Percentiles rank a stretch among this genome's conserved stretches.
Evolutionary conservation across 208 protist genomes (phyloP).

Genomic region (Acanthamoeba healyi): DNA sequence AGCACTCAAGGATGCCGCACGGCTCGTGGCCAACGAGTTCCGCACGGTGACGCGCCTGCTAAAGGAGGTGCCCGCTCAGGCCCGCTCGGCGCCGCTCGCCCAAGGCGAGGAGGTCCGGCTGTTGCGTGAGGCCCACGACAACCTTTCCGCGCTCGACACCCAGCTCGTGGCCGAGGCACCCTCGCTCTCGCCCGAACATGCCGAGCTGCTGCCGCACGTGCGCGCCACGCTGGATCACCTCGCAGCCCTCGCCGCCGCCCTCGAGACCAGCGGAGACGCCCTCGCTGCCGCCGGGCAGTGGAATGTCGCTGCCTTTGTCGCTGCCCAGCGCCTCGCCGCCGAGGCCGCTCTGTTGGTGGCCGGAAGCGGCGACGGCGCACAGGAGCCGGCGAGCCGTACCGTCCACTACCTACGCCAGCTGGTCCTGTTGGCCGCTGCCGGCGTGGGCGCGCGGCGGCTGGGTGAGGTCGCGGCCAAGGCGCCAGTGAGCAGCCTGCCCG

Average conservation of each 20-base stretch:
- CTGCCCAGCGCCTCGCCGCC: not conserved
- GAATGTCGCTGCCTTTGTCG: not conserved
- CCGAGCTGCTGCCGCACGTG: conserved; percentile 8
- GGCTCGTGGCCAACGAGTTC: conserved; percentile 24
- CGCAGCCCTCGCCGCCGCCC: not conserved
- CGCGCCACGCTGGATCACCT: conserved; percentile 28
- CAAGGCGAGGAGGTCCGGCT: not conserved
- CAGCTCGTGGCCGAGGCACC: conserved; percentile 14
- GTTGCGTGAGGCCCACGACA: not conserved
- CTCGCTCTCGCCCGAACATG: conserved; percentile 33
- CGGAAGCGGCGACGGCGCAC: not conserved
- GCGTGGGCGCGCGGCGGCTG: not conserved
- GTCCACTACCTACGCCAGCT: conserved; percentile 25
- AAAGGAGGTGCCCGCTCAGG: not conserved
- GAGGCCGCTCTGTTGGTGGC: not conserved
- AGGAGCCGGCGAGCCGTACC: not conserved
- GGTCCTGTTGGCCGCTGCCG: not conserved
- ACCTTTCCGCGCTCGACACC: not conserved
- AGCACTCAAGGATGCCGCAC: not conserved
- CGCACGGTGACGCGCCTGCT: not conserved
- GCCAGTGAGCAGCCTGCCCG: not conserved
- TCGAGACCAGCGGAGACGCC: not conserved
- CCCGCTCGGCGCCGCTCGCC: not conserved
- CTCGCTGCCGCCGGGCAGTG: not conserved
- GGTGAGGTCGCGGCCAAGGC: not conserved